Evolutionary conservation across 2,329 filamentous ascomycete species (phyloP), one percentile per base, ranked within the genome.

Genomic region (Colletotrichum euphorbiae): DNA sequence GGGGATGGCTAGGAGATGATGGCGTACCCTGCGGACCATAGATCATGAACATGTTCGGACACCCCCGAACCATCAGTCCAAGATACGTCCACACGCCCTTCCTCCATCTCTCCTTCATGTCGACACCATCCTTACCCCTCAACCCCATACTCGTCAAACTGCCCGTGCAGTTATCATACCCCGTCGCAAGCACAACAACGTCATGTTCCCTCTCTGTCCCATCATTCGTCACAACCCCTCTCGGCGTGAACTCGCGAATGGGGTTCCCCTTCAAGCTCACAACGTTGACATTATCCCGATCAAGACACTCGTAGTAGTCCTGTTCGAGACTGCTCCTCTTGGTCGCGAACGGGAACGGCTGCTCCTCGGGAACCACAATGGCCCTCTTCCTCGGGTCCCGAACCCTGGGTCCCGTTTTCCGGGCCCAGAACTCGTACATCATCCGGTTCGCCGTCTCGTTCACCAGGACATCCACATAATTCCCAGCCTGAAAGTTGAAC

Each of bases 371-470:
- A 0, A 82, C 84, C 4, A 88, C 75, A 4, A 85, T 72, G 11
- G 83, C 80, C 11, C 76, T 73, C 57, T 82, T 81, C 8, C 73
- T 73, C 1, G 82, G 80, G 68, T 87, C 80, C 2, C 77, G 76
- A 61, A 87, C 77, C 1, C 85, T 77, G 7, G 74, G 74, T 1
- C 81, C 75, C 0, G 79, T 79, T 70, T 84, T 85, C 31, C 75
- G 76, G 1, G 75, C 76, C 81, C 84, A 87, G 73, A 85, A 87
- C 2, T 83, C 75, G 69, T 86, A 87, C 0, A 79, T 75, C 3
- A 76, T 74, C 3, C 77, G 74, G 69, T 86, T 87, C 3, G 80
- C 80, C 55, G 81, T 77, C 3, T 73, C 62, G 21, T 83, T 75
- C 8, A 77, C 73, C 2, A 85, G 59, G 17, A 80, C 76, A 40